A percentile compares a stretch with the other conserved stretches of the same genome.
Evolutionary conservation across 148 eudicot species (phyloP).

Genomic region (Pharnaceum exiguum): DNA sequence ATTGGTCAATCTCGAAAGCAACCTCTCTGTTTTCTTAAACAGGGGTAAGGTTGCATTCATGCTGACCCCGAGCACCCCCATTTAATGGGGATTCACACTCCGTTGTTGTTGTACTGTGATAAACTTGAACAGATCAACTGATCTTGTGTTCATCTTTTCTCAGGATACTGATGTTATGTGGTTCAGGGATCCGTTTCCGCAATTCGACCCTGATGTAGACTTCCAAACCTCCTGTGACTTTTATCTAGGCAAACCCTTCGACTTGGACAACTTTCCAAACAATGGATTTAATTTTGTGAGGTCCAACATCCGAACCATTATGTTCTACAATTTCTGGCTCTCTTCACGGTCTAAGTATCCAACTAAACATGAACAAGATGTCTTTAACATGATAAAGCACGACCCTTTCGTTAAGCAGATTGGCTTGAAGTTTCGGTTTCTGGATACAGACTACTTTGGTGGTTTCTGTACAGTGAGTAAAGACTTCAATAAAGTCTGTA

Average conservation of each 20-base stretch:
- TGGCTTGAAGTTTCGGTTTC: constrained; percentile 36
- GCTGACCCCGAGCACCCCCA: too few relatives aligned
- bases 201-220: constrained; percentile 33
- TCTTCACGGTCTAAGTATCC: constrained; percentile 25
- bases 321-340: constrained; percentile 46
- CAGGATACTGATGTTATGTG: constrained; percentile 65
- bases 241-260: constrained; percentile 13
- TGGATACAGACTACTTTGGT: constrained; percentile 44
- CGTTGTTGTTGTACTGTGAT: neutral
- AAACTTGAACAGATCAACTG: too few relatives aligned
- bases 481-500: constrained; percentile 44
- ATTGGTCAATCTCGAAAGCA: too few relatives aligned
- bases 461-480: constrained; percentile 59
- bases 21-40: too few relatives aligned
- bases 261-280: constrained; percentile 32
- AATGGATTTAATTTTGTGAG: constrained; percentile 43
- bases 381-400: constrained; percentile 35
- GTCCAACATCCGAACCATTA: constrained; percentile 35
- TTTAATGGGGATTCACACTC: too few relatives aligned
- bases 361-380: constrained; percentile 47
- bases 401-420: constrained; percentile 15
- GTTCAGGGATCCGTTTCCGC: constrained; percentile 53
- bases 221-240: constrained; percentile 58
- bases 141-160: neutral
- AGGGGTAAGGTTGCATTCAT: too few relatives aligned